A percentile compares a stretch with the other conserved stretches of the same genome.
phyloP scores from a whole-genome alignment of 805 yeast species.

The Tetrapisispora iriomotensis region DNA sequence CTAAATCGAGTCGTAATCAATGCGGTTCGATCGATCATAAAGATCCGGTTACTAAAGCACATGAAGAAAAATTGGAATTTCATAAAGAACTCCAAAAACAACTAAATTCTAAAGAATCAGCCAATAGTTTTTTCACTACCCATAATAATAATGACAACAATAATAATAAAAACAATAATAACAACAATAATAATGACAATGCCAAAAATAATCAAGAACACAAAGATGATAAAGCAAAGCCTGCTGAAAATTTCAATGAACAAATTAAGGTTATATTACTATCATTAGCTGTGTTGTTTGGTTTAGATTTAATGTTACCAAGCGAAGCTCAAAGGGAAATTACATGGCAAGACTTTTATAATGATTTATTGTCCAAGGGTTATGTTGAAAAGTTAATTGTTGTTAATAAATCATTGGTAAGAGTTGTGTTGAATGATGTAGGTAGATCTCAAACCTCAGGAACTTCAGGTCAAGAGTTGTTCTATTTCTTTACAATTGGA shows the following conservation, averaged over 20 bases:
- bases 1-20: background rate
- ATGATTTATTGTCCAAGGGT: slow-evolving; percentile 64
- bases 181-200: background rate
- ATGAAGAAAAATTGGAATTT: background rate
- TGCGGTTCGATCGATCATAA: too few relatives aligned
- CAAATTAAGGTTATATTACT: slow-evolving; percentile 29
- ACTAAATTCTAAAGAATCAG: too few relatives aligned
- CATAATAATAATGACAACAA: slow-evolving; percentile 3
- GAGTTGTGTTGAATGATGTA: slow-evolving; percentile 54
- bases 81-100: background rate
- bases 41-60: too few relatives aligned
- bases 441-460: slow-evolving; percentile 41
- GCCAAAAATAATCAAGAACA: background rate
- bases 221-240: background rate
- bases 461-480: slow-evolving; percentile 21
- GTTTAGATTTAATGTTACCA: slow-evolving; percentile 24
- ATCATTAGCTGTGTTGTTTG: slow-evolving; percentile 25
- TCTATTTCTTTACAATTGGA: slow-evolving; percentile 67
- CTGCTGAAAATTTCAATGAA: slow-evolving; percentile 26
- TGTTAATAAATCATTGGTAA: slow-evolving; percentile 66
- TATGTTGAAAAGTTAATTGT: slow-evolving; percentile 66
- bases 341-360: slow-evolving; percentile 86
- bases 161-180: slow-evolving; percentile 2
- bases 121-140: too few relatives aligned
- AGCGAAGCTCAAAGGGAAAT: slow-evolving; percentile 41